A percentile compares a stretch with the other conserved stretches of the same genome.
phyloP scores from a whole-genome alignment of 768 basidiomycete species.

The Serpula lacrymans region DNA sequence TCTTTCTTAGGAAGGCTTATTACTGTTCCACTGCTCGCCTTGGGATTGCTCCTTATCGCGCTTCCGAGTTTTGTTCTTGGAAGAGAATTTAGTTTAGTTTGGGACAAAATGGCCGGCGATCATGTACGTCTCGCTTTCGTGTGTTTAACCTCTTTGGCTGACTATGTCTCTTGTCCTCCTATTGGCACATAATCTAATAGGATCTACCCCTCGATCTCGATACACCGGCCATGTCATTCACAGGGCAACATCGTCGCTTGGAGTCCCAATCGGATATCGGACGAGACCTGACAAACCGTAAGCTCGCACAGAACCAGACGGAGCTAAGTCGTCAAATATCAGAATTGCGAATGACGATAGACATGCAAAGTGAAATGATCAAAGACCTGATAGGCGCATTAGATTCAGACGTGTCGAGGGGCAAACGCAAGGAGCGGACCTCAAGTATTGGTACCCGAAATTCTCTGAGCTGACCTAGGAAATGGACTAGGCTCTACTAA shows the following conservation, averaged over 20 bases:
- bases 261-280: constrained; percentile 11
- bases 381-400: constrained; percentile 17
- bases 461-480: constrained; percentile 16
- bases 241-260: constrained; percentile 8
- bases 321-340: constrained; percentile 64
- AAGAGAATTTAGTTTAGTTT: constrained; percentile 85
- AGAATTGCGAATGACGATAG: constrained; percentile 52
- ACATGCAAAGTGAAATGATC: constrained; percentile 56
- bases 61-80: constrained; percentile 91
- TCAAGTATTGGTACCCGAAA: constrained; percentile 3
- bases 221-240: constrained; percentile 14
- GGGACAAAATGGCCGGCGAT: constrained; percentile 71
- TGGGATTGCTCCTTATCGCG: constrained; percentile 85
- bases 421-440: constrained; percentile 12
- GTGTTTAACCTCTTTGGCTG: background rate
- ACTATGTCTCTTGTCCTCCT: background rate
- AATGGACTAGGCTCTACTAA: too few relatives aligned
- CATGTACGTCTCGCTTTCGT: constrained; percentile 29
- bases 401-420: constrained; percentile 7
- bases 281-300: constrained; percentile 52
- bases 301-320: constrained; percentile 62
- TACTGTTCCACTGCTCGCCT: constrained; percentile 82
- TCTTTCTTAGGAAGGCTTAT: constrained; percentile 85
- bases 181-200: constrained; percentile 4
- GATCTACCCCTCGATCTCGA: constrained; percentile 11